A percentile compares a stretch with the other conserved stretches of the same genome.
phyloP scores from a whole-genome alignment of 768 basidiomycete genomes.

The Macrocybe gigantea region DNA sequence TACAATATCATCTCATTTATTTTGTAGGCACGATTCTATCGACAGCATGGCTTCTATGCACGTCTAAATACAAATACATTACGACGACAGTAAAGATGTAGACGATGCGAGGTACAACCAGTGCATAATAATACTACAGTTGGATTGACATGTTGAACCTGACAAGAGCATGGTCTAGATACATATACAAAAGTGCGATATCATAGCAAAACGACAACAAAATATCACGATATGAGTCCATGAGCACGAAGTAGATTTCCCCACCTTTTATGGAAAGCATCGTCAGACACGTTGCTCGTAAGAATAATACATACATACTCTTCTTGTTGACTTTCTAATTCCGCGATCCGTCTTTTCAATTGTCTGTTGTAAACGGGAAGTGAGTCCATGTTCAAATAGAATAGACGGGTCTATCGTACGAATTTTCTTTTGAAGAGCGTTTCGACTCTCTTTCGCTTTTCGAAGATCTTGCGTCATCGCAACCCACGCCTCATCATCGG shows the following conservation, averaged over 20 bases:
- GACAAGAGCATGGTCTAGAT: not conserved
- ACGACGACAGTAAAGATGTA: no score
- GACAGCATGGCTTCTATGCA: no score
- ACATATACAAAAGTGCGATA: not conserved
- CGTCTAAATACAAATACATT: no score
- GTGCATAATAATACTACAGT: no score
- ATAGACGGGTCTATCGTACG: slow-evolving; percentile 39
- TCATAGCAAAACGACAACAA: slow-evolving; percentile 1
- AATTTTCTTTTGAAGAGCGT: slow-evolving; percentile 75
- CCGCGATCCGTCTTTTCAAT: slow-evolving; percentile 63
- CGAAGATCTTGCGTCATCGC: slow-evolving; percentile 70
- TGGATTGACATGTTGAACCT: no score
- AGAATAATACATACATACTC: slow-evolving; percentile 51
- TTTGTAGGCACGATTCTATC: no score
- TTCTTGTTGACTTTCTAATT: slow-evolving; percentile 70
- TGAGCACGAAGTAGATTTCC: slow-evolving; percentile 50
- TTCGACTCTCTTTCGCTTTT: slow-evolving; percentile 70
- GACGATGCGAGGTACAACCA: no score
- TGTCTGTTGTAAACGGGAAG: slow-evolving; percentile 34
- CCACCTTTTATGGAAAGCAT: slow-evolving; percentile 43
- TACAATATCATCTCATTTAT: no score
- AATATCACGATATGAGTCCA: slow-evolving; percentile 31
- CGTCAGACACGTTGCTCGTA: slow-evolving; percentile 7
- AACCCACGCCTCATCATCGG: slow-evolving; percentile 79
- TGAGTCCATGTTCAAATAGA: not conserved